Evolutionary conservation across 108 stramenopile genomes (phyloP), one percentile per base, ranked within the genome.

Genomic region (Fragilaria radians): DNA sequence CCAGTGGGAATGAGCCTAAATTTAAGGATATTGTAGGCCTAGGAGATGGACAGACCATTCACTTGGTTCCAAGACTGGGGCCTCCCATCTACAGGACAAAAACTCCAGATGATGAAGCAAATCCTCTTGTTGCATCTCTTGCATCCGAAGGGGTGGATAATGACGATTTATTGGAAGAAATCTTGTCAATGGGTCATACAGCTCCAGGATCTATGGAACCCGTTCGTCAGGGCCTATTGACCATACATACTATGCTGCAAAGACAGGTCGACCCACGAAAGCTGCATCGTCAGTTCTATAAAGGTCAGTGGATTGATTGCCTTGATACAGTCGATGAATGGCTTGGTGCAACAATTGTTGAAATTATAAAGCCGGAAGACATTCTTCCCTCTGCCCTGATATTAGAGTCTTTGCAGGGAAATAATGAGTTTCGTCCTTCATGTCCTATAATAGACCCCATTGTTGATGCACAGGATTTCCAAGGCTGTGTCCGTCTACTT

Each of bases 321-420:
- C 73, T 86, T 29, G 97, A 98, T 71, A 97, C 97, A 17, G 96
- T 98, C 47, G 82, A 95, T 70, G 93, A 97, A 56, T 94, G 97
- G 97, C 64, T 98, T 11, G 97, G 97, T 66, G 96, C 97, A 3
- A 97, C 96, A 11, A 67, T 98, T 27, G 86, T 97, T 53, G 89
- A 95, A 33, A 77, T 96, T 36, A 71, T 86, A 19, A 25, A 62
- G 21, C 86, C 85, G 21, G 66, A 82, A 21, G 81, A 88, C 33
- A 76, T 89, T 52, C 58, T 89, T 4, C 68, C 79, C 23, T 24
- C 68, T 5, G 28, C 28, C 36, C 22, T 5, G 18, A 22, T 24
- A 45, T 28, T 33, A 14, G 56, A 36, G n/a, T 28, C 23, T 3
- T 14, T 7, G 11, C n/a, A n/a, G n/a, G n/a, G n/a, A n/a, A 42